Percentiles rank a stretch among this genome's conserved stretches.
Evolutionary conservation across 352 stramenopile genomes (phyloP).

Genomic region (Phytopythium vexans): DNA sequence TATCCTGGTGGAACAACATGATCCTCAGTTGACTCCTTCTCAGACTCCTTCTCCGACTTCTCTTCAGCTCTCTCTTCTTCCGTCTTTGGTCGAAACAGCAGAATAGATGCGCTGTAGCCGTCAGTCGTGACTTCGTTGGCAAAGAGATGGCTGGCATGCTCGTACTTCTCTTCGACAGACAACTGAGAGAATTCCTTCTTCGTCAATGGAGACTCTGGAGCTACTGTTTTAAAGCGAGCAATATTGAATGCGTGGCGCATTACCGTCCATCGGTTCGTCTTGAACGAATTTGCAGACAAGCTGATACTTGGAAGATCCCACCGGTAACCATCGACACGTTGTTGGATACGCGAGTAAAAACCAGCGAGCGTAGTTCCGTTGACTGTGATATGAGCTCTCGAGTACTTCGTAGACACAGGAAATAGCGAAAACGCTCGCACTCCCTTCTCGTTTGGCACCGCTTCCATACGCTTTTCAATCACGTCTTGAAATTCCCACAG

Average conservation of each 20-base stretch:
- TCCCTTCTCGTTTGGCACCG: constrained; percentile 2
- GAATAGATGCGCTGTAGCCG: constrained; percentile 5
- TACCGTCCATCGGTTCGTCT: constrained; percentile 5
- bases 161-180: constrained; percentile 3
- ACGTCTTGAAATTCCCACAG: constrained; percentile 12
- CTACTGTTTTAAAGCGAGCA: constrained; percentile 1
- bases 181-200: background rate
- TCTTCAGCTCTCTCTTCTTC: constrained; percentile 6
- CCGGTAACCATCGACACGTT: no score
- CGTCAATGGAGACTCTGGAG: background rate
- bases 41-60: no score
- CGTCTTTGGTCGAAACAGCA: constrained; percentile 9
- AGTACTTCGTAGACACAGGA: constrained; percentile 3
- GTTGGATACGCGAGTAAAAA: constrained; percentile 7
- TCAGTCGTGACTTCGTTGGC: constrained; percentile 12
- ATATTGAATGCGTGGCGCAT: constrained; percentile 7
- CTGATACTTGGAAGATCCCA: background rate
- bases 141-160: constrained; percentile 5
- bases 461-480: constrained; percentile 7
- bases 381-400: constrained; percentile 7
- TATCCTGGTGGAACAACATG: constrained; percentile 6
- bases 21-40: constrained; percentile 2
- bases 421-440: constrained; percentile 13
- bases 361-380: constrained; percentile 11
- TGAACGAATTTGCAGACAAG: background rate